Base-by-base conservation (phyloP, 768 basidiomycete species). In the Polyporus arcularius region DNA sequence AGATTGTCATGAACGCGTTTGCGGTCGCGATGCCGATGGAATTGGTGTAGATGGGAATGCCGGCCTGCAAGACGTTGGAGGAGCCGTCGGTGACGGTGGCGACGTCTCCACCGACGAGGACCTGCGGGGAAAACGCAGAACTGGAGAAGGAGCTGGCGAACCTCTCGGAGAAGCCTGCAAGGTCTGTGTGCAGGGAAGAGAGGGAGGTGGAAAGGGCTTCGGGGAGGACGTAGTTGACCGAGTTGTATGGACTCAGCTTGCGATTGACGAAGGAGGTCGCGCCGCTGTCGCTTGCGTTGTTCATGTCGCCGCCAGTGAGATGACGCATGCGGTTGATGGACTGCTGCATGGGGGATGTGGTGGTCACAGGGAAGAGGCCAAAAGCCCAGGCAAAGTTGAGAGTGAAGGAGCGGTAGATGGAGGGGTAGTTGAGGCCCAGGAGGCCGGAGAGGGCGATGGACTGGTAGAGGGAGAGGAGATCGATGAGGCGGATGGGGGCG, bases 1-100 rank as follows among this genome's bases (percentile, higher is more conserved):
- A 96, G n/a, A 87, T 76, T 4, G 93, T 95, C 83, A 92, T 90
- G 76, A 93, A 97, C 7, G 89, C 89, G 74, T 97, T 96, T 56
- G 89, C 89, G 0, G 88, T 89, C 10, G 90, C 86, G 59, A 98
- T 89, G 55, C 86, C 84, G 28, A 92, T 73, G 14, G 84, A 82
- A 68, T 89, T 94, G 62, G 85, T 86, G 67, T 88, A 96, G 35
- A 91, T 88, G 4, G 94, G 92, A 26, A 96, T 74, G 21, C 94
- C 95, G 18, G 90, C 88, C 64, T 89, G 77, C 18, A 96, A 82
- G 39, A 89, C 75, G 71, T 92, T 89, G 26, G 79, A 73, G 1
- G 88, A 87, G 9, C 76, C 75, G 26, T 78, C 63, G 3, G 90
- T 90, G 49, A 91, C 87, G 2, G 85, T 84, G 61, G 85, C 83